Evolutionary conservation across 176 grass and related monocot genomes (phyloP).

Genomic region (Carex parvula): DNA sequence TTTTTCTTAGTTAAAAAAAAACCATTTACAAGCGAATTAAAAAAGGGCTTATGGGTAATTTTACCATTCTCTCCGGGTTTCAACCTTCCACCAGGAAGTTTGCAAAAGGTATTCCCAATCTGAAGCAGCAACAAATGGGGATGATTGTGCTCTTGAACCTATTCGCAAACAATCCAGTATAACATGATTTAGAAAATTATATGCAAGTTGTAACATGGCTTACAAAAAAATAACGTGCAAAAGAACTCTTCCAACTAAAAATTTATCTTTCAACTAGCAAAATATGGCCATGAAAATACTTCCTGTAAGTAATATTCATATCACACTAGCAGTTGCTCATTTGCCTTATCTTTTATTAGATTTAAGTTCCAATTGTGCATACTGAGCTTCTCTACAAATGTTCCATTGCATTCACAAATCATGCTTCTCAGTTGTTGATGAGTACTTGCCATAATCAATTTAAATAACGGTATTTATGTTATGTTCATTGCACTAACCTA

Average conservation of each 20-base stretch:
- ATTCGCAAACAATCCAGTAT: neutral
- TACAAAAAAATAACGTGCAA: neutral
- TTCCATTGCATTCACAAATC: neutral
- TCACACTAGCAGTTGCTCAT: neutral
- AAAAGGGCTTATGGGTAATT: neutral
- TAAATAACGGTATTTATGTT: neutral
- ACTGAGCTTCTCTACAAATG: neutral
- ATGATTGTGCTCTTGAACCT: conserved; percentile 99
- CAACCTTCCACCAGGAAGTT: conserved; percentile 93
- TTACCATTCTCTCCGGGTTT: conserved; percentile 97
- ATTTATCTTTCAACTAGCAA: neutral
- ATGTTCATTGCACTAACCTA: neutral
- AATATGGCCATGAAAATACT: neutral
- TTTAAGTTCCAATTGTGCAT: neutral
- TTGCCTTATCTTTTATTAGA: neutral
- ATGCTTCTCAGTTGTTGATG: neutral
- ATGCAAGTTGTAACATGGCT: neutral
- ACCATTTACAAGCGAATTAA: neutral
- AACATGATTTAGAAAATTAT: neutral
- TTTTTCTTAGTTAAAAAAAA: neutral
- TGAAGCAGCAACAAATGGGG: conserved; percentile 88
- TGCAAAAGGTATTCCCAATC: conserved; percentile 99
- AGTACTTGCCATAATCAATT: neutral
- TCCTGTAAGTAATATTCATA: neutral
- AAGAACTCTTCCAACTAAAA: neutral